A percentile compares a stretch with the other conserved stretches of the same genome.
Evolutionary conservation across 371 early-diverging fungal genomes (phyloP).

Genomic region (Phascolomyces articulosus): DNA sequence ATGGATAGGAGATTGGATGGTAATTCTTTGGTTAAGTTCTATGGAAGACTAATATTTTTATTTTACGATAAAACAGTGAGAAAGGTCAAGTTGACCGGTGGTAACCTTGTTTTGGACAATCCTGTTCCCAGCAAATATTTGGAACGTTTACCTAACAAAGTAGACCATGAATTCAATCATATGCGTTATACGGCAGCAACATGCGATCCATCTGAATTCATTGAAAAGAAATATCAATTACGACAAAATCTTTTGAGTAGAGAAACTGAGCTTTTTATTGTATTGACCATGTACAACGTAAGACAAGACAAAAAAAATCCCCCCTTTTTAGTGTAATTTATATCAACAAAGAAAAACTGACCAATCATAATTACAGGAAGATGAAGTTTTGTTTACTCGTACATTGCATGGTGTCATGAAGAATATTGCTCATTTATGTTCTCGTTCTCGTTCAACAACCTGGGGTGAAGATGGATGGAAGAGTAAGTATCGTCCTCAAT

Average conservation of each 20-base stretch:
- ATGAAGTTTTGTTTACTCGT: conserved; percentile 87
- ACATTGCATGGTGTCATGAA: conserved; percentile 90
- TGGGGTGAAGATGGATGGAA: conserved; percentile 95
- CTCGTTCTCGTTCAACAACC: conserved; percentile 72
- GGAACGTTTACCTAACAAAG: conserved; percentile 56
- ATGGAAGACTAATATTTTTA: no score
- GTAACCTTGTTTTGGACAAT: conserved; percentile 80
- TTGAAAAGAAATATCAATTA: conserved; percentile 72
- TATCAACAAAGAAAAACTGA: not conserved
- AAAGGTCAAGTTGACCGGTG: conserved; percentile 69
- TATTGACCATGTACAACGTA: conserved; percentile 87
- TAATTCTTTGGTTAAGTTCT: no score
- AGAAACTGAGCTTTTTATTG: conserved; percentile 87
- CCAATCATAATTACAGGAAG: conserved; percentile 62
- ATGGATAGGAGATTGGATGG: no score
- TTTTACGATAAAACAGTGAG: conserved; percentile 30
- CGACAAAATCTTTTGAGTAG: conserved; percentile 76
- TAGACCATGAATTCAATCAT: conserved; percentile 74
- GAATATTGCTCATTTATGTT: conserved; percentile 89
- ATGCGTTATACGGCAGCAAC: conserved; percentile 92
- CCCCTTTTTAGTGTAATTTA: conserved; percentile 3
- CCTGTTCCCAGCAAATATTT: conserved; percentile 73
- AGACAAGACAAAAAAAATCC: conserved; percentile 10
- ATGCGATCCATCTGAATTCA: conserved; percentile 84
- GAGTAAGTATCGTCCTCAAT: no score